Evolutionary conservation across 768 basidiomycete genomes (phyloP), one percentile per base, ranked within the genome.

Genomic region (Termitomyces sp.): DNA sequence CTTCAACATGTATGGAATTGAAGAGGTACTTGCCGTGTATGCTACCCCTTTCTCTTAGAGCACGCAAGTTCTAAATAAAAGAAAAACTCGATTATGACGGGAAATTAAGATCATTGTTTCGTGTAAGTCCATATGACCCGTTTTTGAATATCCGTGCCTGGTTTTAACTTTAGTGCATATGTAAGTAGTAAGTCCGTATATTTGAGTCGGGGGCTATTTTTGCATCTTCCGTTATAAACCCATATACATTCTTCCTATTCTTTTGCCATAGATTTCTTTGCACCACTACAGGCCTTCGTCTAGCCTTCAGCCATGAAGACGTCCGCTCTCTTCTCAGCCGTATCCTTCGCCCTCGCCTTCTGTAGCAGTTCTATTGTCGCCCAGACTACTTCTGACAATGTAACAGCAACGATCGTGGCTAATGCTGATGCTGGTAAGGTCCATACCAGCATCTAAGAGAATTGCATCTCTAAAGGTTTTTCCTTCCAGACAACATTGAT

Each of bases 341-440:
- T 31, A 10, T 63, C 66, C 19, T 48, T 67, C 30, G 56, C 63
- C 40, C 38, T 59, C 28, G 50, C 63, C 47, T 63, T 59, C 51
- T 59, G 23, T 33, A 21, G 59, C 8, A 45, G 47, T 30, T 46
- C 58, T 12, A 61, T 63, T n/a, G 1, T 52, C 23, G 67, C 65
- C 9, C 61, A 66, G 28, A 63, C 33, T 17, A 19, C 48, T 9
- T 47, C 60, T 12, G 51, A 57, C 19, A 62, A 63, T 56, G 58
- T 64, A 10, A 63, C 67, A 10, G 62, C 62, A 33, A 60, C 56
- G 3, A 69, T 71, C 48, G 53, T 68, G 19, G 52, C 57, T 11
- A 68, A 69, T 56, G 70, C 69, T 41, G 60, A 59, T 44, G 67
- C 67, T 28, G 70, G 70, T 68, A 61, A 21, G 67, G 51, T 43